Evolutionary conservation across 768 basidiomycete genomes (phyloP).

Genomic region (Leccinum disarticulatum): DNA sequence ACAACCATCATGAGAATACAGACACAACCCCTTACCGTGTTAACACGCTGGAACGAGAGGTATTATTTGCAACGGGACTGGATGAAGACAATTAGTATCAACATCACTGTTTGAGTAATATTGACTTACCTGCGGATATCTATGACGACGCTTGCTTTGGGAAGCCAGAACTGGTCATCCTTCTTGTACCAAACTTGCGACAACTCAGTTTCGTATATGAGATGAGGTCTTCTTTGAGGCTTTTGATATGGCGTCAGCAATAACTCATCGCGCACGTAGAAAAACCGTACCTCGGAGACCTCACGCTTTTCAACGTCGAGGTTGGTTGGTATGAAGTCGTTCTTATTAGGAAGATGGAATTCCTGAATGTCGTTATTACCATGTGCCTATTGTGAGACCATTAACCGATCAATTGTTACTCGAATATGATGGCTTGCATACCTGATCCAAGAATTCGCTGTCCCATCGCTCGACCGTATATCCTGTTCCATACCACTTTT

Average conservation of each 20-base stretch:
- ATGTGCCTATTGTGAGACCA: constrained; percentile 48
- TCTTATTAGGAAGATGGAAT: constrained; percentile 78
- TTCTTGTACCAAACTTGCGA: constrained; percentile 94
- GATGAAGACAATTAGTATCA: constrained; percentile 1
- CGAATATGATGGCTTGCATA: constrained; percentile 20
- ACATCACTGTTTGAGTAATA: neutral
- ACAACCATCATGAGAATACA: neutral
- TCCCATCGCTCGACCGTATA: constrained; percentile 77
- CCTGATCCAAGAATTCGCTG: constrained; percentile 57
- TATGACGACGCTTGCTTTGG: constrained; percentile 77
- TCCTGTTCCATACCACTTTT: constrained; percentile 91
- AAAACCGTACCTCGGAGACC: constrained; percentile 52
- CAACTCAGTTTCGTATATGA: constrained; percentile 69
- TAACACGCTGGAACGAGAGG: constrained; percentile 70
- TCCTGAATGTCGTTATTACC: constrained; percentile 63
- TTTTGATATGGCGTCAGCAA: constrained; percentile 31
- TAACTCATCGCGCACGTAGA: neutral
- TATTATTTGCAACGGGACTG: constrained; percentile 58
- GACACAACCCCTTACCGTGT: constrained; percentile 52
- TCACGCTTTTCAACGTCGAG: constrained; percentile 80
- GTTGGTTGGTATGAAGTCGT: constrained; percentile 88
- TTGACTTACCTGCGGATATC: constrained; percentile 65
- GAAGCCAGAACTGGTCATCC: constrained; percentile 95
- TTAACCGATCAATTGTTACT: neutral
- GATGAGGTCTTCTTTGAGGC: constrained; percentile 72